Conservation (phyloP, 352 stramenopile genomes). For the Poterioochromonas sp. region DNA sequence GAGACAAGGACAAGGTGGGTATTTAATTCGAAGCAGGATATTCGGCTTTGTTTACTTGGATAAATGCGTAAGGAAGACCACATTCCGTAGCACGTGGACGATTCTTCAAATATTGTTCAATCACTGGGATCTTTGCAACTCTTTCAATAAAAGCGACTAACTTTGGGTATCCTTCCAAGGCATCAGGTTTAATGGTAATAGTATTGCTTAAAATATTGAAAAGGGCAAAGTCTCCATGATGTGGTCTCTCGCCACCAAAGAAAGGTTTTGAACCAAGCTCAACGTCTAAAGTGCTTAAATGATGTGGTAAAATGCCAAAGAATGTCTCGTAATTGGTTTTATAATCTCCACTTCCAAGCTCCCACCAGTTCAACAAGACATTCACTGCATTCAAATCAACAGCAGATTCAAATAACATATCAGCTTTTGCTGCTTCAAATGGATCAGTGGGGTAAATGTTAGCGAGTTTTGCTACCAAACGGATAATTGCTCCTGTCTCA, state of each 20-base stretch:
- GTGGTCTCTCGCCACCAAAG: neutral
- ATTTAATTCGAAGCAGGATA: too few relatives aligned
- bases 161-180: neutral
- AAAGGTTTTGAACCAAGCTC: neutral
- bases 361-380: neutral
- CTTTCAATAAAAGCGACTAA: neutral
- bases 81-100: neutral
- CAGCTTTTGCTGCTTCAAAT: neutral
- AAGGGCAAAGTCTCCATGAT: slow-evolving; percentile 9
- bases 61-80: neutral
- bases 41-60: neutral
- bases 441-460: neutral
- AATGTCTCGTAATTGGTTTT: slow-evolving; percentile 1
- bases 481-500: slow-evolving; percentile 17
- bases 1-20: too few relatives aligned
- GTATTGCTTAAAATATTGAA: slow-evolving; percentile 25
- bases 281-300: neutral
- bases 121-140: neutral
- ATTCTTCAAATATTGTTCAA: neutral
- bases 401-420: slow-evolving; percentile 11
- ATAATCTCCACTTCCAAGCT: neutral
- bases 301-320: neutral
- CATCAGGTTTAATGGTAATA: slow-evolving; percentile 1
- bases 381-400: slow-evolving; percentile 4
- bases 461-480: slow-evolving; percentile 12